Evolutionary conservation across 1,284 basidiomycete genomes (phyloP).

Genomic region (Fomes fomentarius): DNA sequence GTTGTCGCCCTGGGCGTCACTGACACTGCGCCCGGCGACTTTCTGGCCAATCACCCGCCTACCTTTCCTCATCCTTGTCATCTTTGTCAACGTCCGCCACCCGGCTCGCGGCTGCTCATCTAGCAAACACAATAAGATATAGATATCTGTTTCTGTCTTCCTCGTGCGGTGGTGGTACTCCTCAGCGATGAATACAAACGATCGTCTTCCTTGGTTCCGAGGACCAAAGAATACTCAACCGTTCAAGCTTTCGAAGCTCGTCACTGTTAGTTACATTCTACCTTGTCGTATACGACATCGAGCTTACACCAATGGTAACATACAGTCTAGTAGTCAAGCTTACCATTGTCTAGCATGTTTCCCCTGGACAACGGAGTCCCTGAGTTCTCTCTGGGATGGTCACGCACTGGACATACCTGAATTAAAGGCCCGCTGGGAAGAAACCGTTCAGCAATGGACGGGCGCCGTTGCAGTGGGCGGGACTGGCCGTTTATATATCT

Average conservation of each 20-base stretch:
- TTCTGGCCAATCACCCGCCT: slow-evolving; percentile 18
- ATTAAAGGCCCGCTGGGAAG: slow-evolving; percentile 44
- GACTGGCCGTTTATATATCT: slow-evolving; percentile 39
- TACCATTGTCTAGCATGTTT: slow-evolving; percentile 49
- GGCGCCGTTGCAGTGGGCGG: slow-evolving; percentile 57
- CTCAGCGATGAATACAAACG: not conserved
- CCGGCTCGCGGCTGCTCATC: too few relatives aligned
- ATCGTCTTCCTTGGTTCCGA: slow-evolving; percentile 5
- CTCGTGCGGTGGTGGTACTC: not conserved
- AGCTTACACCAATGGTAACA: not conserved
- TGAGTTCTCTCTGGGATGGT: slow-evolving; percentile 52
- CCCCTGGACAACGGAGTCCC: slow-evolving; percentile 56
- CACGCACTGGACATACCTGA: slow-evolving; percentile 34
- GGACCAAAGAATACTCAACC: slow-evolving; percentile 30
- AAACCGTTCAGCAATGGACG: slow-evolving; percentile 47
- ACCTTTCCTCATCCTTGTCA: slow-evolving; percentile 14
- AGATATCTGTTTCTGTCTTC: too few relatives aligned
- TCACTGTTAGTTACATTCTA: slow-evolving; percentile 33
- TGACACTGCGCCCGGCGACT: slow-evolving; percentile 9
- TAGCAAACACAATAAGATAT: too few relatives aligned
- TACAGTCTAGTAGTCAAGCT: slow-evolving; percentile 8
- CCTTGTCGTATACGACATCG: not conserved
- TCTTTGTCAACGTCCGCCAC: too few relatives aligned
- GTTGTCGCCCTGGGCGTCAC: slow-evolving; percentile 19
- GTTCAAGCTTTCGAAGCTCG: slow-evolving; percentile 38